phyloP scores from a whole-genome alignment of 2,329 filamentous ascomycete genomes.

The Metarhizium humberi region DNA sequence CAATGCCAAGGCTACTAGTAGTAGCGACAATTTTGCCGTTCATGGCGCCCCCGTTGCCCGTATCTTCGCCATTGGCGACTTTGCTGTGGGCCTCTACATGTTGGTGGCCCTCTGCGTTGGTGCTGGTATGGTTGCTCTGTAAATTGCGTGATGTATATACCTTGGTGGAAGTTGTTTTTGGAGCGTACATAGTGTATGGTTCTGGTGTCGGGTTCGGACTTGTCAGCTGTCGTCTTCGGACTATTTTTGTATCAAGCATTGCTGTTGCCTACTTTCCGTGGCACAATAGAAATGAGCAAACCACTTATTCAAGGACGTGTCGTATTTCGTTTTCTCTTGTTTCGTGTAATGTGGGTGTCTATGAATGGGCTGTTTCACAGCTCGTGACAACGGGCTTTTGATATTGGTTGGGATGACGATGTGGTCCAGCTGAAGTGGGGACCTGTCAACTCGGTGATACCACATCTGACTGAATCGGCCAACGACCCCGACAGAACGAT shows the following conservation, averaged over 20 bases:
- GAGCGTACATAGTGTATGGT: conserved; percentile 9
- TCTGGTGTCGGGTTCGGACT: conserved; percentile 1
- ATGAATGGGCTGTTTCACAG: too few relatives aligned
- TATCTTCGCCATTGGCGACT: conserved; percentile 35
- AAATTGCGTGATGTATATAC: conserved; percentile 17
- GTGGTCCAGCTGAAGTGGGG: too few relatives aligned
- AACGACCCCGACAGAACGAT: too few relatives aligned
- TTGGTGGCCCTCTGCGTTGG: conserved; percentile 42
- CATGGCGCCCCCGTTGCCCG: conserved; percentile 20
- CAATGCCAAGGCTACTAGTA: conserved; percentile 1
- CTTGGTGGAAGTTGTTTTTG: conserved; percentile 1
- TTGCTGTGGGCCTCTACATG: conserved; percentile 41
- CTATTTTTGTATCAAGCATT: conserved; percentile 18
- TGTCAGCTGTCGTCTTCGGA: not conserved
- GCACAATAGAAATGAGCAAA: conserved; percentile 16
- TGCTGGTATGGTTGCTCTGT: conserved; percentile 44
- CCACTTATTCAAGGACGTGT: conserved; percentile 6
- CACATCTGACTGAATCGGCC: too few relatives aligned
- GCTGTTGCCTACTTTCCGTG: conserved; percentile 16
- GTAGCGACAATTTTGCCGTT: conserved; percentile 6
- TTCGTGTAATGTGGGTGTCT: too few relatives aligned
- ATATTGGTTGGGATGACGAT: too few relatives aligned
- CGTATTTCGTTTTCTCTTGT: too few relatives aligned
- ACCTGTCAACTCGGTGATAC: too few relatives aligned
- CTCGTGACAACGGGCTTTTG: too few relatives aligned